These are phyloP conservation scores for Gelatoporia subvermispora DNA, from an alignment of 768 basidiomycete genomes.

Conservation along the genomic window DNA sequence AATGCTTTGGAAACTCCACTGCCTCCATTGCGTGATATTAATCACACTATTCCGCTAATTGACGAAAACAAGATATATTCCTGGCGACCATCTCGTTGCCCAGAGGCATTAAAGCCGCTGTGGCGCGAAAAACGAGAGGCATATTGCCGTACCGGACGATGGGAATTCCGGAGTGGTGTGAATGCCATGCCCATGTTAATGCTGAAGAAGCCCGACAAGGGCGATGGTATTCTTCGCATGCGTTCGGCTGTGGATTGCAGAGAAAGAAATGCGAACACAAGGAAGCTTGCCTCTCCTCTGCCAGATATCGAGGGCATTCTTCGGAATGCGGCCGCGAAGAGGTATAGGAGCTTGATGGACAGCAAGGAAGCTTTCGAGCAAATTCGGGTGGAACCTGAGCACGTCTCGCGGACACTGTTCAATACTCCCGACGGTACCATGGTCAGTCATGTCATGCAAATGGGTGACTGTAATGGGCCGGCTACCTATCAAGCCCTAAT, in stretches of 20 bases:
- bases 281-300: constrained; percentile 18
- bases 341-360: constrained; percentile 17
- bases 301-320: no score
- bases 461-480: constrained; percentile 25
- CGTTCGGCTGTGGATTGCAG: constrained; percentile 4
- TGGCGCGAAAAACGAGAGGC: constrained; percentile 15
- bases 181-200: constrained; percentile 17
- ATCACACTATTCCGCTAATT: constrained; percentile 16
- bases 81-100: constrained; percentile 16
- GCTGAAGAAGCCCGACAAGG: constrained; percentile 5
- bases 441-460: constrained; percentile 23
- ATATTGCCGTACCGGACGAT: constrained; percentile 17
- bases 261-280: constrained; percentile 18
- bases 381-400: constrained; percentile 16
- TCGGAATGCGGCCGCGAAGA: constrained; percentile 6
- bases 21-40: constrained; percentile 15
- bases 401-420: constrained; percentile 18
- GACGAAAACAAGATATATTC: constrained; percentile 13
- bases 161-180: constrained; percentile 8
- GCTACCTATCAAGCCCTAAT: constrained; percentile 42
- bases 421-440: constrained; percentile 24
- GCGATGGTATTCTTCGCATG: neutral
- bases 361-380: constrained; percentile 25
- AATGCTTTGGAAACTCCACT: constrained; percentile 8
- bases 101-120: constrained; percentile 10